Base-by-base conservation (phyloP, 345 rosid genomes). In the Brassica juncea region DNA sequence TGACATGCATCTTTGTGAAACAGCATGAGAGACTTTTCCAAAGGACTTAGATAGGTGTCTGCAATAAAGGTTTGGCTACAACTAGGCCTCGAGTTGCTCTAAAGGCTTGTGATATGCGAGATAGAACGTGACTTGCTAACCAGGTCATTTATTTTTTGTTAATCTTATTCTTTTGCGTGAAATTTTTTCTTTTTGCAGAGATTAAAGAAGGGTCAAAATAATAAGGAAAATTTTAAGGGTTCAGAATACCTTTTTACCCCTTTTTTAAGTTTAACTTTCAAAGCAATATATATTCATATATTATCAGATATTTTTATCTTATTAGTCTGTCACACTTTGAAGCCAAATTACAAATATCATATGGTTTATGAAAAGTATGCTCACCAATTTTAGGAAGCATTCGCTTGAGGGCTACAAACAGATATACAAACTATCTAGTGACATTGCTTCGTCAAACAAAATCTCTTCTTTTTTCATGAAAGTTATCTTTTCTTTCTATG, bases 11-110 rank as follows among this genome's bases (percentile, higher is more conserved):
- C 62, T 77, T 81, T 88, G 77, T 83, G 83, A 89, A 88, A 92
- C 88, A 94, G 97, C 97, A 95, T 85, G 97, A 92, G 89, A 92
- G 92, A 88, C 89, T 94, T 82, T 92, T 88, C 87, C 97, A 88
- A 79, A 86, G 95, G 86, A 88, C 81, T 71, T 76, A 89, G 69
- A 86, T 91, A 59, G 86, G 87, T 76, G 84, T 94, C 27, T 82
- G 85, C 67, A 94, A 97, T 72, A 94, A 94, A 80, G 97, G 97
- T 68, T 71, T 94, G 88, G 97, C 97, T 71, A 97, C 92, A 80
- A 94, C 97, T 66, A 93, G 97, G 61, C 91, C 97, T 77, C 84
- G 94, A 86, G 87, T 89, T 73, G 84, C 83, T 72, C 87, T 97
- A 31, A 65, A 57, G 7, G 85, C 84, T 79, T 83, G 77, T 59